These are phyloP conservation scores for Rhizomucor pusillus DNA, from an alignment of 371 early-diverging fungal genomes.

Conservation along the genomic window DNA sequence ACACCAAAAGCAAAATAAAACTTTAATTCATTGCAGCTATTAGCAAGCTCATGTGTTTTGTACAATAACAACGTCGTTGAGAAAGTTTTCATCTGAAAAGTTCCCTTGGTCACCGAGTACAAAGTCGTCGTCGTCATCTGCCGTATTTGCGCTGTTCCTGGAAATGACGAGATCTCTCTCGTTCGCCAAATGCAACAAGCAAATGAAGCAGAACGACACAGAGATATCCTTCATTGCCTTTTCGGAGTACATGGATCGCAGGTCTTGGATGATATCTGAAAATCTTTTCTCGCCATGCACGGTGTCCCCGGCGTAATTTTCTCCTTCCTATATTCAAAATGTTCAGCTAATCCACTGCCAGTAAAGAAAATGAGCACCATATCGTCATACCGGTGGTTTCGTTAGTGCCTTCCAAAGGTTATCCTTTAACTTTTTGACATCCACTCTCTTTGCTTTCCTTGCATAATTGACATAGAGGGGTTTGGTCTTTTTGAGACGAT, in stretches of 20 bases:
- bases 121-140: constrained; percentile 31
- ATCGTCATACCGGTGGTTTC: constrained; percentile 3
- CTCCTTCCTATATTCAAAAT: not conserved
- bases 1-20: not conserved
- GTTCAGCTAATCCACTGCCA: not conserved
- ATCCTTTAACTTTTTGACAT: constrained; percentile 93
- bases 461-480: constrained; percentile 82
- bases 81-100: constrained; percentile 23
- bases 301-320: constrained; percentile 14
- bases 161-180: constrained; percentile 72
- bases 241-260: constrained; percentile 72
- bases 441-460: constrained; percentile 87
- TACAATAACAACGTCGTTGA: constrained; percentile 34
- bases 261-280: constrained; percentile 65
- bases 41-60: constrained; percentile 22
- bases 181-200: constrained; percentile 93
- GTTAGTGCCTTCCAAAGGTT: constrained; percentile 82
- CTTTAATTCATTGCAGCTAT: not conserved
- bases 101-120: constrained; percentile 30
- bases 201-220: constrained; percentile 95
- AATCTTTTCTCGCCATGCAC: constrained; percentile 64
- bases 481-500: constrained; percentile 58
- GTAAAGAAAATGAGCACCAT: not conserved
- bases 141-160: not conserved
- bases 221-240: constrained; percentile 87